Percentiles rank a stretch among this genome's conserved stretches.
These are phyloP conservation scores for Zalaria sp. DNA, from an alignment of 2,329 filamentous ascomycete genomes.

Conservation along the genomic window DNA sequence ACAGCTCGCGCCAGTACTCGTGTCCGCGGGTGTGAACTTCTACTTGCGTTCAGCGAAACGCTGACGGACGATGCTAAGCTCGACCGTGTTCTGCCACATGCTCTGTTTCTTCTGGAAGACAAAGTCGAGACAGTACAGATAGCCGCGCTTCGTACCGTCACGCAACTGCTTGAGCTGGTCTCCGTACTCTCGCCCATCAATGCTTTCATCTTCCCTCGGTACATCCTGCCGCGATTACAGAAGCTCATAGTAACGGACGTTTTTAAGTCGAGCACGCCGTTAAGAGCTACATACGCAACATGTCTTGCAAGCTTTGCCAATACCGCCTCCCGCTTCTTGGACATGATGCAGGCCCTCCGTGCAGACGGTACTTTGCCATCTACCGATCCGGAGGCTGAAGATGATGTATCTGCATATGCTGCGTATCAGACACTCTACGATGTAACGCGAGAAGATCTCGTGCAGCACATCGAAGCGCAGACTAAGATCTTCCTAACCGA, in stretches of 20 bases:
- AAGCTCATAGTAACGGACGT: constrained; percentile 40
- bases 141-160: constrained; percentile 71
- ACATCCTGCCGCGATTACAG: constrained; percentile 46
- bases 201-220: constrained; percentile 53
- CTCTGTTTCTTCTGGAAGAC: constrained; percentile 72
- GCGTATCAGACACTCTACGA: constrained; percentile 78
- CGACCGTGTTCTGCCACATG: constrained; percentile 80
- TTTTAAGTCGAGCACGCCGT: constrained; percentile 41
- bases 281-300: constrained; percentile 83
- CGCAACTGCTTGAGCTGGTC: constrained; percentile 77
- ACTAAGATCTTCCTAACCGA: constrained; percentile 87
- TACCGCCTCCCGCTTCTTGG: constrained; percentile 71
- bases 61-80: constrained; percentile 92
- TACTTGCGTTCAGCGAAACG: constrained; percentile 81
- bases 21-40: constrained; percentile 76
- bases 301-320: constrained; percentile 80
- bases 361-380: constrained; percentile 70
- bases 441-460: constrained; percentile 66
- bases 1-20: constrained; percentile 80
- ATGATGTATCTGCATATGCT: constrained; percentile 50
- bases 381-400: constrained; percentile 66
- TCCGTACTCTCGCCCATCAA: constrained; percentile 69
- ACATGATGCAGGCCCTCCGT: constrained; percentile 77
- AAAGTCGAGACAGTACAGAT: constrained; percentile 73
- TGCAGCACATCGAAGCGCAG: constrained; percentile 73